Base-by-base conservation (phyloP, 2,329 filamentous ascomycete genomes). In the Fragosphaeria purpurea region DNA sequence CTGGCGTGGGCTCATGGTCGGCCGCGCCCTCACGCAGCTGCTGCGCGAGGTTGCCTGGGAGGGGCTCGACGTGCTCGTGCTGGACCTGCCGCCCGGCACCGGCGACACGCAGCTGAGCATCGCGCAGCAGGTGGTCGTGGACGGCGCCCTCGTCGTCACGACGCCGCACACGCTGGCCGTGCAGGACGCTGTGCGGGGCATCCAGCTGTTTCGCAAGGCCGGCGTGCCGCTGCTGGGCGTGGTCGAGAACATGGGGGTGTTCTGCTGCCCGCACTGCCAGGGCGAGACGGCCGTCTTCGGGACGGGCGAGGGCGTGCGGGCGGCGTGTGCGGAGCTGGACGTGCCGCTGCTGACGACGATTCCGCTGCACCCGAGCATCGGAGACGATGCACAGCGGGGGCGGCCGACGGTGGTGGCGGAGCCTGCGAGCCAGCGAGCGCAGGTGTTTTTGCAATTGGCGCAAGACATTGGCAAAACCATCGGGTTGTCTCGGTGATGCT, bases 71-170 rank as follows among this genome's bases (percentile, higher is more conserved):
- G 70, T 97, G 2, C 74, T 98, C 1, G 85, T 98, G 4, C 72
- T 98, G 3, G 93, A 98, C 64, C 69, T 98, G 46, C 93, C 93
- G 0, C 93, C 93, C 0, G 93, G 93, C 3, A 98, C 93, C 0
- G 93, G 93, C 31, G 93, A 98, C 62, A 91, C 91, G 1, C 93
- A 98, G 63, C 74, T 98, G 57, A 96, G 88, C n/a, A 93, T 98
- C 54, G 91, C 88, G 12, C 93, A 98, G 65, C 91, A 96, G 68
- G 76, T 98, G 9, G 74, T 86, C n/a, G 72, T 98, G 3, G 87
- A 94, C 59, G 91, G 89, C 13, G 83, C 87, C 0, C 73, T 97
- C 12, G 87, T 98, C 38, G 83, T 98, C 2, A 93, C 88, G 0
- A 98, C 93, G 0, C 93, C 93, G 3, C 93, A 98, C 65, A 88